Conservation (phyloP, 2,329 filamentous ascomycete genomes). For the Rhexocercosporidium sp. region DNA sequence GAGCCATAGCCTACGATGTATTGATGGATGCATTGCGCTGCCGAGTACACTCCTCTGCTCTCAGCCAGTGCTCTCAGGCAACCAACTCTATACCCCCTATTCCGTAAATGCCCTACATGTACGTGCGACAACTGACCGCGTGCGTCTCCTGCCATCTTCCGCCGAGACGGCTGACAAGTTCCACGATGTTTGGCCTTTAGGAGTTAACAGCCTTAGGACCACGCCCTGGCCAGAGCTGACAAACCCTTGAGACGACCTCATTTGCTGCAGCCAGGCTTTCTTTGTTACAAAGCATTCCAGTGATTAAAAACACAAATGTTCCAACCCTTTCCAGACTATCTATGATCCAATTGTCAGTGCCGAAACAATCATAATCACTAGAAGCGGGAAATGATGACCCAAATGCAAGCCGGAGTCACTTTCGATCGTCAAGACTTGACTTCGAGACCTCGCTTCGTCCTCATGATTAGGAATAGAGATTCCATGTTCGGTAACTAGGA, state of each 20-base stretch:
- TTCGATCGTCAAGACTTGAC: neutral
- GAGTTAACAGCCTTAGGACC: slow-evolving; percentile 12
- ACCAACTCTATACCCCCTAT: neutral
- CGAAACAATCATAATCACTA: slow-evolving; percentile 14
- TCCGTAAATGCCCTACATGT: neutral
- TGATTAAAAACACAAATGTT: slow-evolving; percentile 23
- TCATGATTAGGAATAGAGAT: slow-evolving; percentile 7
- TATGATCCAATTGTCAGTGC: slow-evolving; percentile 5
- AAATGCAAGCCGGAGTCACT: neutral
- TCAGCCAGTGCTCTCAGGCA: neutral
- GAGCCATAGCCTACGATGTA: slow-evolving; percentile 1
- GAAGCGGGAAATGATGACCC: slow-evolving; percentile 8
- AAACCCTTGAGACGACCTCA: slow-evolving; percentile 20
- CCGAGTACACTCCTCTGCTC: neutral
- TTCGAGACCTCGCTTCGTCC: neutral
- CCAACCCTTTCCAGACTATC: slow-evolving; percentile 15
- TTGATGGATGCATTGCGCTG: neutral
- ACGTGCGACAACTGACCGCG: neutral
- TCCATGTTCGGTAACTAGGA: neutral
- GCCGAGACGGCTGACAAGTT: slow-evolving; percentile 8
- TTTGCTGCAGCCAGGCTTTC: slow-evolving; percentile 10
- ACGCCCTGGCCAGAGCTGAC: slow-evolving; percentile 14
- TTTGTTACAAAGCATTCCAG: slow-evolving; percentile 27
- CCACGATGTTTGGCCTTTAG: slow-evolving; percentile 5
- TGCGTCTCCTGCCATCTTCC: neutral